These are phyloP conservation scores for Hericium alpestre DNA, from an alignment of 768 basidiomycete species.

Conservation along the genomic window DNA sequence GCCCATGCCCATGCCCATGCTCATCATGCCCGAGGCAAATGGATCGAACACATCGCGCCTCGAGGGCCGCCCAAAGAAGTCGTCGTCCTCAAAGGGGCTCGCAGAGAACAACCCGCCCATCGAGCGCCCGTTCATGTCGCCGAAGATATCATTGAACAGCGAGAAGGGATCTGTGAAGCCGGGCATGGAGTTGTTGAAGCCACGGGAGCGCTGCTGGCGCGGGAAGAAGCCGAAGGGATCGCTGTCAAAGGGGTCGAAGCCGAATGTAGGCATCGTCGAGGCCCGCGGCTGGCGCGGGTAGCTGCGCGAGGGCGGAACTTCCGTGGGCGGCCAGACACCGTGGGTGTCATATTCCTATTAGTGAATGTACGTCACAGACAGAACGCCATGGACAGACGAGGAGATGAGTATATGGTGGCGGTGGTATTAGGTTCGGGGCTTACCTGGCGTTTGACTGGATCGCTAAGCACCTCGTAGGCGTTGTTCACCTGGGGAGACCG, in stretches of 20 bases:
- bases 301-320: conserved; percentile 6
- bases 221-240: not conserved
- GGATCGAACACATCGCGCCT: conserved; percentile 5
- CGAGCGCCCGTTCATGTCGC: conserved; percentile 14
- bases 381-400: not conserved
- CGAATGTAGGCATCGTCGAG: conserved; percentile 3
- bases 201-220: conserved; percentile 10
- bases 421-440: conserved; percentile 10
- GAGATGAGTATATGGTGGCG: not conserved
- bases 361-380: too few species aligned
- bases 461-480: conserved; percentile 65
- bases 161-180: conserved; percentile 67
- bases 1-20: not conserved
- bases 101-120: conserved; percentile 23
- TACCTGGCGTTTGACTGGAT: conserved; percentile 49
- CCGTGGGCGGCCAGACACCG: conserved; percentile 66
- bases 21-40: not conserved
- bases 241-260: not conserved
- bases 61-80: not conserved
- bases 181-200: conserved; percentile 30
- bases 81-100: conserved; percentile 7
- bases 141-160: conserved; percentile 65
- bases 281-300: conserved; percentile 1
- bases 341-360: conserved; percentile 54
- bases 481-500: conserved; percentile 50